These are phyloP conservation scores for Dorcoceras hygrometricum DNA, from an alignment of 257 asterid species.

Conservation along the genomic window DNA sequence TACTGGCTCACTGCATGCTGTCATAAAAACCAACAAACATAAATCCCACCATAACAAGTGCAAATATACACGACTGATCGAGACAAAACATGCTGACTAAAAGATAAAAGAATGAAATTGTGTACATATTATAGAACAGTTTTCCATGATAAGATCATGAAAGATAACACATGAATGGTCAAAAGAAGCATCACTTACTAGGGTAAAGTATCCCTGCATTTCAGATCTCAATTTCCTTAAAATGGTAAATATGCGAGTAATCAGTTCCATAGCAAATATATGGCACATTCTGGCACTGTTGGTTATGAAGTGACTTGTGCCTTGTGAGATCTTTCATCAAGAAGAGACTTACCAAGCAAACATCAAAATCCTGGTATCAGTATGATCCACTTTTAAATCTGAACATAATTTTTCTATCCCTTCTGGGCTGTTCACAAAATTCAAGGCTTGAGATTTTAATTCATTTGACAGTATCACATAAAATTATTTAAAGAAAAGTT, in stretches of 20 bases:
- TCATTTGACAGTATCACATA: constrained; percentile 15
- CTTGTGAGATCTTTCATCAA: constrained; percentile 7
- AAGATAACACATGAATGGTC: constrained; percentile 8
- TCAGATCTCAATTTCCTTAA: constrained; percentile 90
- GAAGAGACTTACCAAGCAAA: constrained; percentile 72
- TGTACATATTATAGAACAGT: constrained; percentile 10
- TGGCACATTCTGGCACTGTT: constrained; percentile 15
- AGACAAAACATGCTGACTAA: neutral
- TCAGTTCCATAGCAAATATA: constrained; percentile 22
- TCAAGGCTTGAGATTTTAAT: constrained; percentile 7
- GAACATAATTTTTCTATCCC: constrained; percentile 78
- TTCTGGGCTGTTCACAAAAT: constrained; percentile 59
- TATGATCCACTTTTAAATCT: constrained; percentile 73
- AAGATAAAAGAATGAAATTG: constrained; percentile 12
- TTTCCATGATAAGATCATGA: neutral
- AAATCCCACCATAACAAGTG: neutral
- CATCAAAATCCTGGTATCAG: constrained; percentile 77
- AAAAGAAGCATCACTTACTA: constrained; percentile 40
- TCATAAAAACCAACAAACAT: neutral
- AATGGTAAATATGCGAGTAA: constrained; percentile 21
- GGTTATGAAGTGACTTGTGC: no score
- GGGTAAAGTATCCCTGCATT: constrained; percentile 80
- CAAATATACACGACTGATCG: neutral
- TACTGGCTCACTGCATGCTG: neutral
- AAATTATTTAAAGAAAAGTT: constrained; percentile 7